phyloP scores from a whole-genome alignment of 371 early-diverging fungal species.

The Rhizopus sp. region DNA sequence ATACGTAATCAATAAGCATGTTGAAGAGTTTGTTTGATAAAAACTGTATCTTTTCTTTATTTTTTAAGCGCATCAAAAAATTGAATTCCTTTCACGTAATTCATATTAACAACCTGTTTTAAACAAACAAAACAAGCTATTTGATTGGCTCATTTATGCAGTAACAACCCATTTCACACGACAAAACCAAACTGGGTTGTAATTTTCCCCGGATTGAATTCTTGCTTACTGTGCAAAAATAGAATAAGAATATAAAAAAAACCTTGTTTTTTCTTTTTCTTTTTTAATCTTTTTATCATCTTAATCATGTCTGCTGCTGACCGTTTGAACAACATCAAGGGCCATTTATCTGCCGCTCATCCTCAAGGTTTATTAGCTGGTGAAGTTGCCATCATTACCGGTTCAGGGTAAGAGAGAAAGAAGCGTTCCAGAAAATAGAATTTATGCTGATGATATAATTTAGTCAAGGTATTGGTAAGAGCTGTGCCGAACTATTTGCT shows the following conservation, averaged over 20 bases:
- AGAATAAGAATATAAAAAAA: neutral
- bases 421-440: neutral
- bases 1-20: too few relatives aligned
- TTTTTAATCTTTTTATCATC: slow-evolving; percentile 12
- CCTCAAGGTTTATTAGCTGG: slow-evolving; percentile 69
- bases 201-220: slow-evolving; percentile 2
- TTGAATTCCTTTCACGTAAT: too few relatives aligned
- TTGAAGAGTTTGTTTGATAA: too few relatives aligned
- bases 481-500: slow-evolving; percentile 73
- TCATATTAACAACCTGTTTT: too few relatives aligned
- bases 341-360: slow-evolving; percentile 51
- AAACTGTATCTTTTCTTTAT: too few relatives aligned
- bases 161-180: neutral
- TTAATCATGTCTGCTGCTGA: slow-evolving; percentile 50
- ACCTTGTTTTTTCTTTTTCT: slow-evolving; percentile 8
- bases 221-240: slow-evolving; percentile 1
- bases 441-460: neutral
- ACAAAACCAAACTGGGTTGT: neutral
- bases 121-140: neutral
- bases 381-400: slow-evolving; percentile 83
- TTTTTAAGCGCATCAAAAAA: too few relatives aligned
- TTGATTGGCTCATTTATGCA: neutral
- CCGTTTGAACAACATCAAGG: slow-evolving; percentile 51
- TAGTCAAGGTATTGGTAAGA: slow-evolving; percentile 76
- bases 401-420: slow-evolving; percentile 64